Percentiles rank a stretch among this genome's conserved stretches.
Conservation (phyloP, 768 basidiomycete genomes). For the Psilocybe sp. region DNA sequence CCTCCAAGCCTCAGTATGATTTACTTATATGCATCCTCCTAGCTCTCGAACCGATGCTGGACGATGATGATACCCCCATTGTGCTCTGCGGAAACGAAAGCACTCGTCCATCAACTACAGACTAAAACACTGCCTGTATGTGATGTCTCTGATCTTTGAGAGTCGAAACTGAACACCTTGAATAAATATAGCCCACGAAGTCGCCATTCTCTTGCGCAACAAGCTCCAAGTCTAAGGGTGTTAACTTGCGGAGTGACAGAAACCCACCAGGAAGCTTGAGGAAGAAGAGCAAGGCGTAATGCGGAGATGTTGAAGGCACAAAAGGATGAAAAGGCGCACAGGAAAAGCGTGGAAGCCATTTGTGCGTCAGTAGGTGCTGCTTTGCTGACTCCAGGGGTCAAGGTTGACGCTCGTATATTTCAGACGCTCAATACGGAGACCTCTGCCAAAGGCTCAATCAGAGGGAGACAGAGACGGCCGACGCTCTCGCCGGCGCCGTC, state of each 20-base stretch:
- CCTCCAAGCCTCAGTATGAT: neutral
- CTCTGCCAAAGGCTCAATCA: slow-evolving; percentile 20
- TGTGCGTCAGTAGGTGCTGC: slow-evolving; percentile 4
- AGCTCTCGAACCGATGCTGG: slow-evolving; percentile 23
- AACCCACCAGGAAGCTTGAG: slow-evolving; percentile 33
- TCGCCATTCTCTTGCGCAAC: slow-evolving; percentile 36
- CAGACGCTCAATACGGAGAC: too few relatives aligned
- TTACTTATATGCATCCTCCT: neutral
- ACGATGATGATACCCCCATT: slow-evolving; percentile 15
- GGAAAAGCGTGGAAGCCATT: slow-evolving; percentile 5
- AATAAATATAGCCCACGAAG: slow-evolving; percentile 28
- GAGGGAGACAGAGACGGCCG: slow-evolving; percentile 27
- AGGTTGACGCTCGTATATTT: too few relatives aligned
- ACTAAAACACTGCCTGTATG: slow-evolving; percentile 25
- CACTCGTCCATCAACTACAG: slow-evolving; percentile 20
- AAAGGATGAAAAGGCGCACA: slow-evolving; percentile 15
- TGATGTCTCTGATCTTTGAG: neutral
- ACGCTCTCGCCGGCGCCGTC: slow-evolving; percentile 20
- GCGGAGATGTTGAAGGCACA: slow-evolving; percentile 14
- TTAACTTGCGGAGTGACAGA: slow-evolving; percentile 29
- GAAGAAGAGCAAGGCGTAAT: slow-evolving; percentile 23
- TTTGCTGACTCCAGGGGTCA: too few relatives aligned
- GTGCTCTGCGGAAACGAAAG: slow-evolving; percentile 20
- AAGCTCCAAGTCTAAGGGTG: slow-evolving; percentile 32
- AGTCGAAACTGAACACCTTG: neutral